phyloP scores from a whole-genome alignment of 495 filamentous ascomycete species.

The Bathelium albidoporum region DNA sequence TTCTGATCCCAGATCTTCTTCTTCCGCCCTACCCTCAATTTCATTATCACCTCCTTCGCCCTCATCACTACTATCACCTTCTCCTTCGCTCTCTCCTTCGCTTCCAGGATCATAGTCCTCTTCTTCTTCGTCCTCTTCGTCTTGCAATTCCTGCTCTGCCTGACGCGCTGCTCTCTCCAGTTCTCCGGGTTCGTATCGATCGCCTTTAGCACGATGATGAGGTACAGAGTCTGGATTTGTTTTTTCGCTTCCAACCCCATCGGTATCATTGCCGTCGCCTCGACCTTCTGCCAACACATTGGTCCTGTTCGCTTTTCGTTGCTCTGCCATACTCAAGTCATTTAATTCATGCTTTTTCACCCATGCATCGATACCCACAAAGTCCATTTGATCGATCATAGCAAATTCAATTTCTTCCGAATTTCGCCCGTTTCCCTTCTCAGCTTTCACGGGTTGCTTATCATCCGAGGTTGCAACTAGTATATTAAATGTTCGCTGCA shows the following conservation, averaged over 20 bases:
- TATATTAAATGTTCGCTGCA: conserved; percentile 91
- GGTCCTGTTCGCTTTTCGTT: conserved; percentile 68
- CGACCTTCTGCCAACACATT: conserved; percentile 54
- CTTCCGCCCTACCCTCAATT: conserved; percentile 38
- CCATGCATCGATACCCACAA: conserved; percentile 69
- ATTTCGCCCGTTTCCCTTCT: conserved; percentile 20
- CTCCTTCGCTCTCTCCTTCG: conserved; percentile 60
- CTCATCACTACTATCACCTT: conserved; percentile 38
- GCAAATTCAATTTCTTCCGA: conserved; percentile 29
- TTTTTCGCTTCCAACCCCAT: conserved; percentile 18
- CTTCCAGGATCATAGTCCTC: conserved; percentile 83
- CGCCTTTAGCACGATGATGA: conserved; percentile 9
- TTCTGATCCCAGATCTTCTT: conserved; percentile 36
- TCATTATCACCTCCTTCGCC: conserved; percentile 43
- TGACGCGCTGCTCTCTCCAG: conserved; percentile 59
- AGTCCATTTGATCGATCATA: conserved; percentile 38
- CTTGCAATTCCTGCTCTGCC: conserved; percentile 52
- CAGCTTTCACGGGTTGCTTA: background rate
- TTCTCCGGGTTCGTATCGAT: conserved; percentile 44
- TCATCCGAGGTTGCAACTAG: conserved; percentile 41
- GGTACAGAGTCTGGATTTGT: conserved; percentile 17
- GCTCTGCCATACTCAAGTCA: conserved; percentile 85
- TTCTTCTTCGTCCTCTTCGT: conserved; percentile 72
- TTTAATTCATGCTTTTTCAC: conserved; percentile 71
- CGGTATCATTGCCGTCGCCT: conserved; percentile 13